These are phyloP conservation scores for Leptographium procerum DNA, from an alignment of 2,329 filamentous ascomycete genomes.

Conservation along the genomic window DNA sequence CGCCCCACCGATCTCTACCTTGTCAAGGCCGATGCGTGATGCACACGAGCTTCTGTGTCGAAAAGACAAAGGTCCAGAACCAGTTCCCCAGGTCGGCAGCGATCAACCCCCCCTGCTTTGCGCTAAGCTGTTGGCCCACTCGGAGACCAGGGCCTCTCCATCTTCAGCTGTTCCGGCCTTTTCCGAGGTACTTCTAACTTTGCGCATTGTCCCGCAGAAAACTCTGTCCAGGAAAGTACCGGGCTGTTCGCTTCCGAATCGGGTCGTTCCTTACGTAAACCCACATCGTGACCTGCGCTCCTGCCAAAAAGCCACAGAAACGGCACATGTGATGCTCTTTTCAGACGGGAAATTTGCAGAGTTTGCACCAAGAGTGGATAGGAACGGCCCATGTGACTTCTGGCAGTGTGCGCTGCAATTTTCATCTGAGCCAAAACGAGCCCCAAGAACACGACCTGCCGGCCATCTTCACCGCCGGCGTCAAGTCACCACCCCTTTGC, in stretches of 20 bases:
- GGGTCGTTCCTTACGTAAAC: not conserved
- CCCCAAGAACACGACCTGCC: not conserved
- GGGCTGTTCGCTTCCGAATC: not conserved
- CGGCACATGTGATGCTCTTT: not conserved
- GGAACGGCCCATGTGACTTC: not conserved
- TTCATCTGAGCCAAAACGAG: not conserved
- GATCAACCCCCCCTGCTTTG: not conserved
- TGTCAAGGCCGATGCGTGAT: not conserved
- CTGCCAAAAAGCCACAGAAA: not conserved
- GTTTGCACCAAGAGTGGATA: not conserved
- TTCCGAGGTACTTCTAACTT: not conserved
- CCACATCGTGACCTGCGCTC: not conserved
- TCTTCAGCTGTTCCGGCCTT: not conserved
- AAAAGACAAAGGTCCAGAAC: constrained; percentile 1
- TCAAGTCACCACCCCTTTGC: not conserved
- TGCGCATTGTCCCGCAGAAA: not conserved
- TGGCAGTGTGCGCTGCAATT: not conserved
- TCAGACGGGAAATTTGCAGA: not conserved
- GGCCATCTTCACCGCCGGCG: not conserved
- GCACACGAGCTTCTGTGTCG: not conserved
- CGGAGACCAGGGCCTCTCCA: not conserved
- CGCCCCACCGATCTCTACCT: not conserved
- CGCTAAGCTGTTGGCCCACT: not conserved
- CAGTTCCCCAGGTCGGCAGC: not conserved
- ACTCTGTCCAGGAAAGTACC: not conserved